A percentile compares a stretch with the other conserved stretches of the same genome.
These are phyloP conservation scores for Phytophthora meadii DNA, from an alignment of 352 stramenopile genomes.

Conservation along the genomic window DNA sequence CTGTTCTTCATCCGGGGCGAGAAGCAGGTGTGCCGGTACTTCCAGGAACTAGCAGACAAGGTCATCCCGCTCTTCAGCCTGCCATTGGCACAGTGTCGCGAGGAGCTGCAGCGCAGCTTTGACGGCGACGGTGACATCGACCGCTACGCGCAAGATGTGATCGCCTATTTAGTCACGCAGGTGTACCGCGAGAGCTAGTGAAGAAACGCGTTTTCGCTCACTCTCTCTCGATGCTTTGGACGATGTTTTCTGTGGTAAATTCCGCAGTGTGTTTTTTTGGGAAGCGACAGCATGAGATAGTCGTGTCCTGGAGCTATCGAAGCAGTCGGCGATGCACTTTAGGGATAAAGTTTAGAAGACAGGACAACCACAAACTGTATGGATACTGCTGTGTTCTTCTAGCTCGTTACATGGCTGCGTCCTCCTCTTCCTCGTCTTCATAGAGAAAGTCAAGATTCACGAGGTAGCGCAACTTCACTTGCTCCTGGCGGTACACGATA, in stretches of 20 bases:
- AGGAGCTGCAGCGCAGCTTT: slow-evolving; percentile 77
- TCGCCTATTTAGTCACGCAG: slow-evolving; percentile 89
- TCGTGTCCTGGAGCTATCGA: slow-evolving; percentile 32
- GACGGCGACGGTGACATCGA: slow-evolving; percentile 83
- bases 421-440: slow-evolving; percentile 35
- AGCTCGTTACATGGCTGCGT: slow-evolving; percentile 8
- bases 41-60: slow-evolving; percentile 82
- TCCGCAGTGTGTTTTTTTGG: slow-evolving; percentile 20
- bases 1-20: slow-evolving; percentile 91
- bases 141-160: slow-evolving; percentile 89
- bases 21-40: slow-evolving; percentile 89
- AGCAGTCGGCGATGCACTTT: slow-evolving; percentile 40
- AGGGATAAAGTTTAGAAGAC: slow-evolving; percentile 52
- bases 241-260: slow-evolving; percentile 28
- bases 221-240: slow-evolving; percentile 29
- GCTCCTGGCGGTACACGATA: slow-evolving; percentile 74
- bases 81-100: slow-evolving; percentile 69
- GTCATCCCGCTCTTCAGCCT: slow-evolving; percentile 85
- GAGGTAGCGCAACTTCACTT: slow-evolving; percentile 74
- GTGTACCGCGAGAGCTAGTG: slow-evolving; percentile 80
- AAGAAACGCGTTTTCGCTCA: slow-evolving; percentile 10
- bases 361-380: slow-evolving; percentile 34
- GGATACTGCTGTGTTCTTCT: slow-evolving; percentile 27
- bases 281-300: slow-evolving; percentile 25
- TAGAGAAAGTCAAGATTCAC: slow-evolving; percentile 61